phyloP scores from a whole-genome alignment of 257 asterid genomes.

The Cruciata laevipes region DNA sequence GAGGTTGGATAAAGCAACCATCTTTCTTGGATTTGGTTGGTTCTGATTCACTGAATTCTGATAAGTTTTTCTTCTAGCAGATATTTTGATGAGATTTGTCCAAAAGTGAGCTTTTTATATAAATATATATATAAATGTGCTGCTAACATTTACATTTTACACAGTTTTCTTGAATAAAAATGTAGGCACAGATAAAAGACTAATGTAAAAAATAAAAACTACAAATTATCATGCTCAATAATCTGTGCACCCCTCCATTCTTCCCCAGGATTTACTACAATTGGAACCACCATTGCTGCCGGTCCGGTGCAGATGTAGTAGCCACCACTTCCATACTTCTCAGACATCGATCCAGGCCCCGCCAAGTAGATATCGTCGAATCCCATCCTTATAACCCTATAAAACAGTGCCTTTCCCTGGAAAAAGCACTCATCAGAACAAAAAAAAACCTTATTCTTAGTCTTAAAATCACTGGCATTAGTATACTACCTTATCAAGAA shows the following conservation, averaged over 20 bases:
- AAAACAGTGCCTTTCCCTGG: slow-evolving; percentile 77
- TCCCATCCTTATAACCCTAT: slow-evolving; percentile 71
- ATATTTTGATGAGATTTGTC: neutral
- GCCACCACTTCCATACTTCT: slow-evolving; percentile 49
- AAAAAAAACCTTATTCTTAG: no score
- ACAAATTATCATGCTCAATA: slow-evolving; percentile 79
- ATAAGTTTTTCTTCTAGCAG: neutral
- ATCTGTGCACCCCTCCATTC: slow-evolving; percentile 93
- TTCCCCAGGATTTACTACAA: slow-evolving; percentile 62
- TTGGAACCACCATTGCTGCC: slow-evolving; percentile 60
- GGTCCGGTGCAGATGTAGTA: slow-evolving; percentile 80
- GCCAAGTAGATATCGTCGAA: slow-evolving; percentile 66
- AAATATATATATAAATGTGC: neutral
- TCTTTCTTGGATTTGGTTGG: slow-evolving; percentile 22
- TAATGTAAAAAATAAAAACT: slow-evolving; percentile 1
- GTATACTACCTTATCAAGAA: slow-evolving; percentile 61
- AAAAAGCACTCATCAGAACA: neutral
- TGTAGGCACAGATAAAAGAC: neutral
- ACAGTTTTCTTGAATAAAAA: neutral
- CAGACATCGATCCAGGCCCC: slow-evolving; percentile 57
- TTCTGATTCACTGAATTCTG: slow-evolving; percentile 11
- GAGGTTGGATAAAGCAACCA: slow-evolving; percentile 11
- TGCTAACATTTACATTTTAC: slow-evolving; percentile 10
- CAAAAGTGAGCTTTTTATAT: neutral
- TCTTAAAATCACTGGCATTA: neutral